Percentiles rank a stretch among this genome's conserved stretches.
Evolutionary conservation across 179 eudicot genomes (phyloP).

Genomic region (Beta macrorhiza): DNA sequence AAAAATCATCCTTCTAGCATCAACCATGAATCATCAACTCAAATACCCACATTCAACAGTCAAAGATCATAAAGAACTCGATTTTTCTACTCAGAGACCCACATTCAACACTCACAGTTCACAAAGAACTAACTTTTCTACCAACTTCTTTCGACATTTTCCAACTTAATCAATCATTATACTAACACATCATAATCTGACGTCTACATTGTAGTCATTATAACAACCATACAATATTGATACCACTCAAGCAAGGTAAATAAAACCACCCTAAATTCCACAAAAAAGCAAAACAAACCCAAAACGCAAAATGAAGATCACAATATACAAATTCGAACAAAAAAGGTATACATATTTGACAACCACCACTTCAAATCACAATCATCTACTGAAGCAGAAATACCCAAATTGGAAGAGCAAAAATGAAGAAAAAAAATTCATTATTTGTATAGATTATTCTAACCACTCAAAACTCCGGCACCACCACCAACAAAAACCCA

Average conservation of each 20-base stretch:
- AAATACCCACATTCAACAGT: background rate
- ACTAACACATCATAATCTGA: background rate
- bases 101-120: background rate
- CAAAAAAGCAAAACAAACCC: no score
- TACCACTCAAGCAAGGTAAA: no score
- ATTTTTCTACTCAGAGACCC: background rate
- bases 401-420: no score
- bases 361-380: background rate
- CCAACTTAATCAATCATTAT: background rate
- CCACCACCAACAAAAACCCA: no score
- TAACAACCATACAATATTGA: no score
- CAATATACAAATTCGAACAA: no score
- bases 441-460: no score
- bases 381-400: no score
- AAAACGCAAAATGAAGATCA: background rate
- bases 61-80: background rate
- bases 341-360: background rate
- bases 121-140: background rate
- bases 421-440: no score
- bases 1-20: background rate
- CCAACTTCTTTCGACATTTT: background rate
- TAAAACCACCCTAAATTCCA: background rate
- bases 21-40: background rate
- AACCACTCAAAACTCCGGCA: no score
- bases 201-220: background rate